Evolutionary conservation across 2,329 filamentous ascomycete genomes (phyloP).

Genomic region (Scedosporium boydii): DNA sequence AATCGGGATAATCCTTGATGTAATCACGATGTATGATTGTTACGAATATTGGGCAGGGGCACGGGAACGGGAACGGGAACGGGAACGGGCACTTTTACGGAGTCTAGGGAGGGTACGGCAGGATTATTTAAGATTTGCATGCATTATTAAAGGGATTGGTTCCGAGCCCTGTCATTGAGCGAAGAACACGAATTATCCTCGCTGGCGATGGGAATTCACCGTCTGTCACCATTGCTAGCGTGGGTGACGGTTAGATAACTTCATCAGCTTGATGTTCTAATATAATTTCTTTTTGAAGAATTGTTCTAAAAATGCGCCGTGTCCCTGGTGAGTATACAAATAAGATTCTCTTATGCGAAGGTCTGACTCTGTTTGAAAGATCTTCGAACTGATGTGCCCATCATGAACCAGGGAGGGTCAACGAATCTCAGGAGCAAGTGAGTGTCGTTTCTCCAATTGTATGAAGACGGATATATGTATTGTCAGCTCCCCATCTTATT

Average conservation of each 20-base stretch:
- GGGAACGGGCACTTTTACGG: background rate
- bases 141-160: background rate
- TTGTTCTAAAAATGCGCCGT: background rate
- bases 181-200: no score
- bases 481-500: constrained; percentile 39
- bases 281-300: background rate
- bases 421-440: no score
- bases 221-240: no score
- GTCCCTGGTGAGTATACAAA: background rate
- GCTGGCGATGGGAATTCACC: no score
- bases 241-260: no score
- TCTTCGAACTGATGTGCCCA: no score
- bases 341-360: background rate
- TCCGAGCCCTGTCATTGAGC: no score
- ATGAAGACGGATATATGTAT: background rate
- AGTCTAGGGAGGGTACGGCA: background rate
- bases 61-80: no score
- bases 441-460: background rate
- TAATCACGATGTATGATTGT: constrained; percentile 5
- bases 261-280: no score
- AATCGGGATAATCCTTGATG: background rate
- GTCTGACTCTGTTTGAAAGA: no score
- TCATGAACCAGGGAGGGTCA: no score
- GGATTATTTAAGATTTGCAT: background rate
- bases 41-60: background rate